Conservation (phyloP, 2,329 filamentous ascomycete species). For the Neopestalotiopsis rosae region DNA sequence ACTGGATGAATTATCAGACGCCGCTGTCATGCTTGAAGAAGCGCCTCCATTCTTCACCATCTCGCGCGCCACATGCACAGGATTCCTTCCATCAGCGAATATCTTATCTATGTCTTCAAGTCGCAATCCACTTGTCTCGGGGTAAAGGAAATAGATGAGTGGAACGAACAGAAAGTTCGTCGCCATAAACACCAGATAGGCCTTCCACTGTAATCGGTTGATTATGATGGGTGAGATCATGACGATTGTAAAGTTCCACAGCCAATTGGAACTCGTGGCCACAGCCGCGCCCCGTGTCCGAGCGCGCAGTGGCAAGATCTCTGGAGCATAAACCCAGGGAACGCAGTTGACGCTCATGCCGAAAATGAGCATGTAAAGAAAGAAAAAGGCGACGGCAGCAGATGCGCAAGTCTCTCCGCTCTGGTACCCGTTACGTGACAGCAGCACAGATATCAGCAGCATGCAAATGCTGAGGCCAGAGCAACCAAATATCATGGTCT, state of each 20-base stretch:
- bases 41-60: neutral
- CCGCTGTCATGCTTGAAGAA: too few species aligned
- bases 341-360: constrained; percentile 38
- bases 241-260: constrained; percentile 37
- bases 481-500: constrained; percentile 48
- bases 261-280: constrained; percentile 41
- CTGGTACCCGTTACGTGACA: constrained; percentile 27
- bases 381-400: constrained; percentile 34
- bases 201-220: constrained; percentile 52
- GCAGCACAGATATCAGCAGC: constrained; percentile 42
- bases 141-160: constrained; percentile 52
- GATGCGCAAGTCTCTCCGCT: constrained; percentile 23
- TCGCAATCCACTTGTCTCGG: constrained; percentile 54
- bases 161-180: constrained; percentile 51
- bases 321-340: constrained; percentile 43
- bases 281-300: constrained; percentile 39
- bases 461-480: constrained; percentile 40
- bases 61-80: neutral
- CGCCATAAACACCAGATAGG: constrained; percentile 57
- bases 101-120: constrained; percentile 59
- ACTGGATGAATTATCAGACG: too few species aligned
- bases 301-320: constrained; percentile 40
- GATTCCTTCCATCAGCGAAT: constrained; percentile 36
- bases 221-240: constrained; percentile 55
- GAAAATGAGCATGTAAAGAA: constrained; percentile 43